phyloP scores from a whole-genome alignment of 495 filamentous ascomycete species.

The Chlorociboria aeruginascens region DNA sequence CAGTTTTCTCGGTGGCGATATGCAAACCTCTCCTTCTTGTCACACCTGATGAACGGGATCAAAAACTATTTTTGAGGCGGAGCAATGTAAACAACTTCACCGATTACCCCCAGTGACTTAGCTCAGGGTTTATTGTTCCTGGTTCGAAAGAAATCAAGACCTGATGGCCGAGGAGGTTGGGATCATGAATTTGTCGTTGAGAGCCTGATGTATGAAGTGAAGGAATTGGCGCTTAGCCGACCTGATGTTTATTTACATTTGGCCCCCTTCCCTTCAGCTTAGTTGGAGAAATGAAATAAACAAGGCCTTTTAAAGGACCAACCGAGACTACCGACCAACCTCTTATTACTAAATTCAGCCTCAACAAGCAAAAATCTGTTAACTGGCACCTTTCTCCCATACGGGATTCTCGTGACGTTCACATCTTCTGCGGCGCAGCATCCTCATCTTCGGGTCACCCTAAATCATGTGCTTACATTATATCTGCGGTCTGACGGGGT shows the following conservation, averaged over 20 bases:
- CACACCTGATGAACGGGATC: background rate
- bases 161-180: conserved; percentile 2
- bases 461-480: conserved; percentile 7
- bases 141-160: background rate
- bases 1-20: conserved; percentile 11
- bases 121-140: conserved; percentile 11
- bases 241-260: conserved; percentile 15
- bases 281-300: conserved; percentile 15
- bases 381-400: background rate
- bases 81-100: background rate
- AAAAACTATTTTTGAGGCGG: conserved; percentile 8
- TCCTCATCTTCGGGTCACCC: conserved; percentile 5
- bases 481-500: conserved; percentile 4
- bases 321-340: conserved; percentile 8
- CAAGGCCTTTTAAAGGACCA: conserved; percentile 15
- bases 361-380: background rate
- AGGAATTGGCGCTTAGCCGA: conserved; percentile 4
- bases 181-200: conserved; percentile 3
- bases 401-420: background rate
- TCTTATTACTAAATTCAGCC: background rate
- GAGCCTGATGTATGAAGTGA: conserved; percentile 11
- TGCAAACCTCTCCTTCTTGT: background rate
- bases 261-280: conserved; percentile 1
- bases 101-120: conserved; percentile 4
- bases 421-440: background rate